Evolutionary conservation across 768 basidiomycete genomes (phyloP).

Genomic region (Sarcodon aspratus): DNA sequence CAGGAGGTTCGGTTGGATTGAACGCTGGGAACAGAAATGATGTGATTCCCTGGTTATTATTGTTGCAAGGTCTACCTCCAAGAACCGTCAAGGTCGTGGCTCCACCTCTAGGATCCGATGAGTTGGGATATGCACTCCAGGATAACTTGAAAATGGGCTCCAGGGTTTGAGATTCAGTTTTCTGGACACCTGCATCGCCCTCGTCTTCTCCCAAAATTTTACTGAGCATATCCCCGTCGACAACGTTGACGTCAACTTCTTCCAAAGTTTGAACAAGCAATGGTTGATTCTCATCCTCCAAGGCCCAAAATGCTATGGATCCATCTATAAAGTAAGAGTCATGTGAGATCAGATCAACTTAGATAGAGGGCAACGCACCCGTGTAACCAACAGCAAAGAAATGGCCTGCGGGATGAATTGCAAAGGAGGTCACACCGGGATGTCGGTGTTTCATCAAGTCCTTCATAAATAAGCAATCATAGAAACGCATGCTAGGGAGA

Average conservation of each 20-base stretch:
- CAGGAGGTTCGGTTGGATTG: constrained; percentile 33
- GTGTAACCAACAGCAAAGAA: constrained; percentile 72
- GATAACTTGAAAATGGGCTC: constrained; percentile 83
- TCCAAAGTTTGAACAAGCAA: constrained; percentile 61
- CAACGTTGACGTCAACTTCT: constrained; percentile 41
- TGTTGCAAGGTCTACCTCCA: constrained; percentile 36
- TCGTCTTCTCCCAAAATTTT: constrained; percentile 17
- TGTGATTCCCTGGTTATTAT: constrained; percentile 30
- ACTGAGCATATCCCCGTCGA: constrained; percentile 32
- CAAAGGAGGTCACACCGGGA: constrained; percentile 56
- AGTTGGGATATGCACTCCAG: constrained; percentile 72
- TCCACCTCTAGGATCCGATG: constrained; percentile 53
- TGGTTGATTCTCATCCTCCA: constrained; percentile 67
- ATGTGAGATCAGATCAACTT: no score
- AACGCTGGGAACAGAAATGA: constrained; percentile 60
- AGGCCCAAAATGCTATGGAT: constrained; percentile 72
- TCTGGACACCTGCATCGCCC: constrained; percentile 8
- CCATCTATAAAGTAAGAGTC: constrained; percentile 36
- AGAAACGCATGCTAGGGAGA: background rate
- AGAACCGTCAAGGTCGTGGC: constrained; percentile 64
- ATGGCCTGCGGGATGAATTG: constrained; percentile 65
- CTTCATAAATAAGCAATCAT: constrained; percentile 19
- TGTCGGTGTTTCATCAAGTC: constrained; percentile 61
- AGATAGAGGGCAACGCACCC: no score
- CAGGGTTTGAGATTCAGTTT: constrained; percentile 16